Percentiles rank a stretch among this genome's conserved stretches.
These are phyloP conservation scores for Thuja plicata DNA, from an alignment of 83 land plant species.

Conservation along the genomic window DNA sequence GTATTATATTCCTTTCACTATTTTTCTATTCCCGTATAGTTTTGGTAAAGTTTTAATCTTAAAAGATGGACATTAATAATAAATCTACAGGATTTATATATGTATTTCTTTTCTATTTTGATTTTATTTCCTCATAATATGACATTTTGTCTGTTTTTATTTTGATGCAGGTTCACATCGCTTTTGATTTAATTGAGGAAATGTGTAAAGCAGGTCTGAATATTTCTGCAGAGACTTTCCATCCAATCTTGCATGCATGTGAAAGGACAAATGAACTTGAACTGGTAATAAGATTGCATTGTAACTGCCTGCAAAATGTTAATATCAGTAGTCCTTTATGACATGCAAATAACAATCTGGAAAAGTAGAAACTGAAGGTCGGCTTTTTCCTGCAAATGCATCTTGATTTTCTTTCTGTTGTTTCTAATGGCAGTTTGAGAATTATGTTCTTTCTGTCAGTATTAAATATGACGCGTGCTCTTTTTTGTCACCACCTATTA, in stretches of 20 bases:
- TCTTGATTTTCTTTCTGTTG: neutral
- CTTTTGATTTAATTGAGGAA: conserved; percentile 36
- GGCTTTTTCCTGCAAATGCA: neutral
- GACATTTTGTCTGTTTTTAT: neutral
- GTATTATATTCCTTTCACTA: neutral
- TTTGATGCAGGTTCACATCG: conserved; percentile 36
- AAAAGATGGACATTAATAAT: neutral
- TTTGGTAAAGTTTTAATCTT: neutral
- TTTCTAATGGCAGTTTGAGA: neutral
- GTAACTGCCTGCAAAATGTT: neutral
- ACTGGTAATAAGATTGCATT: conserved; percentile 30
- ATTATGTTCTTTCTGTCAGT: no score
- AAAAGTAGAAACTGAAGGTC: neutral
- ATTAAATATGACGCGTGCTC: no score
- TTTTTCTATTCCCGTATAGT: neutral
- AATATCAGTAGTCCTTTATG: neutral
- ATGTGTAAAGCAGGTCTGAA: conserved; percentile 37
- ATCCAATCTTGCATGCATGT: conserved; percentile 33
- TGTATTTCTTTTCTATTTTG: neutral
- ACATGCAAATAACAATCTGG: neutral
- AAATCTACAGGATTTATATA: no score
- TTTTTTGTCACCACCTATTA: no score
- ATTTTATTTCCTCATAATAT: neutral
- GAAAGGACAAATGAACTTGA: conserved; percentile 43
- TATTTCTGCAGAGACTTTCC: conserved; percentile 25